Percentiles rank a stretch among this genome's conserved stretches.
Conservation (phyloP, 352 stramenopile genomes). For the Blastocystis sp. region DNA sequence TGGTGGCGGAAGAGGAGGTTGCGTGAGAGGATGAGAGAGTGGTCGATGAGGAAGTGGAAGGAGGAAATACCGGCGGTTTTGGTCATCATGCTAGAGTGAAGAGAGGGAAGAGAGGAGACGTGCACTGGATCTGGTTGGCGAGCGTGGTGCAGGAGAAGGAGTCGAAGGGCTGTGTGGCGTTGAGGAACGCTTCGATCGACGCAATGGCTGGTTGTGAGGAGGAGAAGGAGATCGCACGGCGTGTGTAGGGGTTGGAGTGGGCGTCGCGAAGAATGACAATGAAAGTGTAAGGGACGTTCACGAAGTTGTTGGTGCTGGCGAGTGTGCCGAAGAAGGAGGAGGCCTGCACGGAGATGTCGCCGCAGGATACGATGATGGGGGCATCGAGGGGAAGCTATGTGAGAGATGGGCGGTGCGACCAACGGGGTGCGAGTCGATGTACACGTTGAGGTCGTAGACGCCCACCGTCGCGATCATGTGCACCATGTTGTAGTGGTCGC, state of each 20-base stretch:
- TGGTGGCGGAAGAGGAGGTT: not conserved
- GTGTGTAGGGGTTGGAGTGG: not conserved
- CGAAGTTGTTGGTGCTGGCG: not conserved
- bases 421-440: conserved; percentile 26
- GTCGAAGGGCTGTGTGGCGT: not conserved
- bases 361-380: not conserved
- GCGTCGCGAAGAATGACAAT: not conserved
- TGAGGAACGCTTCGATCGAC: not conserved
- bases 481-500: not conserved
- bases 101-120: not conserved
- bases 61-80: not conserved
- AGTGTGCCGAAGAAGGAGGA: conserved; percentile 7
- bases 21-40: not conserved
- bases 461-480: conserved; percentile 3
- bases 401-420: too few species aligned
- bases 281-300: not conserved
- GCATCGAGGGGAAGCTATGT: conserved; percentile 1
- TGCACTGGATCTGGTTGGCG: not conserved
- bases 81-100: not conserved
- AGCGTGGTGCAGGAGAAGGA: not conserved
- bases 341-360: not conserved
- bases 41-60: not conserved
- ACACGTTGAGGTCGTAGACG: not conserved
- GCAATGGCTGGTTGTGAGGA: not conserved
- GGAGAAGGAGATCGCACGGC: not conserved